Base-by-base conservation (phyloP, 2,329 filamentous ascomycete species). In the Fusarium neocosmosporiellum region DNA sequence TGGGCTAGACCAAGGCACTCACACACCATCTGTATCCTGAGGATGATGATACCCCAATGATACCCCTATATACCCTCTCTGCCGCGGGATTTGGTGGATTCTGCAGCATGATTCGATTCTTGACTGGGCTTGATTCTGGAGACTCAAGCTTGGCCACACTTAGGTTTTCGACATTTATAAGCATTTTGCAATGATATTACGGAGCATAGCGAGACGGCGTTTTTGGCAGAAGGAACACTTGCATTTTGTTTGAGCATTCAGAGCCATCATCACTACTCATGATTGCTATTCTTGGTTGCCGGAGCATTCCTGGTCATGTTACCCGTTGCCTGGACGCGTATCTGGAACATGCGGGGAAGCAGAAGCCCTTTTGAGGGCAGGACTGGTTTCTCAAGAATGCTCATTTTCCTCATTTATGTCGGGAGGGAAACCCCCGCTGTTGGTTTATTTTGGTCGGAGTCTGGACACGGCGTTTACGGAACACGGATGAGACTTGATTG, bases 191-290 rank as follows among this genome's bases (percentile, higher is more conserved):
- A 75, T 71, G 74, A 73, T 78, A 75, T 77, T 72, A 78, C 54
- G 78, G 79, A 81, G 82, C 82, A 84, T 84, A 84, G 83, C 82
- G 82, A 81, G 69, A 72, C 64, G 82, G 82, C 80, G 82, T 84
- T 81, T 66, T 66, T 74, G 75, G 72, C 70, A 73, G 75, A 73
- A 69, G 69, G 65, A 65, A 64, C 57, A 69, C 73, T 70, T 77
- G 58, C 70, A 73, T 78, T 75, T 75, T 71, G 57, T 71, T 75
- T 70, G 48, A 70, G 33, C 71, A 72, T 77, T 70, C 66, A 66
- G 57, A 65, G 61, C 62, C 43, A 71, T 70, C 54, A 59, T 66
- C 57, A 66, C 48, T 43, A 63, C 58, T 64, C 67, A 73, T 73
- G 54, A 59, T 54, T 57, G 59, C 62, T 72, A 69, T 62, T 63